Evolutionary conservation across 2,329 filamentous ascomycete species (phyloP).

Genomic region (Paracorniculantispora psalliotae): DNA sequence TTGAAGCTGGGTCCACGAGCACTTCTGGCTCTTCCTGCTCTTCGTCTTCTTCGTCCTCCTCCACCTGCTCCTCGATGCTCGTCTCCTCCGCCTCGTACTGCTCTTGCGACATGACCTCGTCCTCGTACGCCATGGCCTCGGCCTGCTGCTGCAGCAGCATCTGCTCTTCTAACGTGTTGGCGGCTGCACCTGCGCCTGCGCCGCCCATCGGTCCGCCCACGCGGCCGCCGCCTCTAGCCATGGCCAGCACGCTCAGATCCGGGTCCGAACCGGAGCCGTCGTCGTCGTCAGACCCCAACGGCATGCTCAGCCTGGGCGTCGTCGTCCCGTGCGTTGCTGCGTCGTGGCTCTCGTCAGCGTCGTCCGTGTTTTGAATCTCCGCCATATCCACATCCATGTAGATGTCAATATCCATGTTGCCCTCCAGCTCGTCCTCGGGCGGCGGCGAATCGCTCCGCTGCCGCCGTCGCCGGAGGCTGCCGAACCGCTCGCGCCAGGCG

Average conservation of each 20-base stretch:
- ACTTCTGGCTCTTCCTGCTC: slow-evolving; percentile 32
- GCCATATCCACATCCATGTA: background rate
- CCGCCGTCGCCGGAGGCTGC: background rate
- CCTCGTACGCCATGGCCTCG: slow-evolving; percentile 23
- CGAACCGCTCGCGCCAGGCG: background rate
- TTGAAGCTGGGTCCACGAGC: slow-evolving; percentile 50
- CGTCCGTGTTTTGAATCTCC: background rate
- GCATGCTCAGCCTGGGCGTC: slow-evolving; percentile 32
- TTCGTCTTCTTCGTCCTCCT: slow-evolving; percentile 33
- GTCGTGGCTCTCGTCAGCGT: background rate
- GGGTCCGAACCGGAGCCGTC: slow-evolving; percentile 31
- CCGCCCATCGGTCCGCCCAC: background rate
- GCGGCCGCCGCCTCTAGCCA: slow-evolving; percentile 23
- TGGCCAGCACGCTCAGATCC: slow-evolving; percentile 33
- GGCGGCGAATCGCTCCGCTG: background rate
- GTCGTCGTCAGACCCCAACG: slow-evolving; percentile 30
- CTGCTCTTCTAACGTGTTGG: slow-evolving; percentile 14
- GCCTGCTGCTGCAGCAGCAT: slow-evolving; percentile 16
- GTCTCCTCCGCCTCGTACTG: slow-evolving; percentile 22
- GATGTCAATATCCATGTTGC: background rate
- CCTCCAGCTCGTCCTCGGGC: background rate
- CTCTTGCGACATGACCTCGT: slow-evolving; percentile 18
- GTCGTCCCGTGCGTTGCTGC: slow-evolving; percentile 26
- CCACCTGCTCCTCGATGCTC: slow-evolving; percentile 25
- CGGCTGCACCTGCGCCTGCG: too few relatives aligned